Evolutionary conservation across 176 grass and related monocot species (phyloP), one percentile per base, ranked within the genome.

Genomic region (Metroxylon sagu): DNA sequence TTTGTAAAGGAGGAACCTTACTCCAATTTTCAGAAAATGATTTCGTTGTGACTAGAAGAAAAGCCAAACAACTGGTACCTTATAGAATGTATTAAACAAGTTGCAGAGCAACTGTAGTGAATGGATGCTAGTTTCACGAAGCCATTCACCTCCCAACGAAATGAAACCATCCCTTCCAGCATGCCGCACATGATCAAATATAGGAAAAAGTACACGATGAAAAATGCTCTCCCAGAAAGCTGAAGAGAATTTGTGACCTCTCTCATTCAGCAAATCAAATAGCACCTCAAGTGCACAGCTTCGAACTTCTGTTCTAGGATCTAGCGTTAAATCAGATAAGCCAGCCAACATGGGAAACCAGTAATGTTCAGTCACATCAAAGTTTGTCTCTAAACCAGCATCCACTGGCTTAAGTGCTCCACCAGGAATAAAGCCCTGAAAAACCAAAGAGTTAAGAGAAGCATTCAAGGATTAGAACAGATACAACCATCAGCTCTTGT

Each of bases 331-430:
- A 83, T 98, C 94, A 76, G 94, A 98, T 74, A 98, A 78, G 16
- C 94, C 94, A 80, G 94, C 94, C 10, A 98, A 79, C 94, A 98
- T 98, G 50, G 94, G 94, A 74, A 98, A 98, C 94, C 94, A 98
- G 56, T 98, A 98, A 70, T 93, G 85, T 60, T 98, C 94, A 53
- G 88, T 86, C 48, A 98, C 71, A 85, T 98, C 94, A 83, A 92
- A 83, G 76, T 74, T 83, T 55, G 79, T 58, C 28, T 93, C 88
- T 62, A 73, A 35, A 57, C 69, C 63, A 74, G 25, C 74, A 85
- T 85, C 87, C 35, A 88, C 59, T 56, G 92, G 87, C 79, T 92
- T 98, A 81, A 92, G 52, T 53, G 84, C 85, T 14, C 88, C 93
- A 65, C 88, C 88, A 69, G 93, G 93, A 76, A 98, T 89, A 62